Evolutionary conservation across 768 basidiomycete species (phyloP).

Genomic region (Trametes coccinea): DNA sequence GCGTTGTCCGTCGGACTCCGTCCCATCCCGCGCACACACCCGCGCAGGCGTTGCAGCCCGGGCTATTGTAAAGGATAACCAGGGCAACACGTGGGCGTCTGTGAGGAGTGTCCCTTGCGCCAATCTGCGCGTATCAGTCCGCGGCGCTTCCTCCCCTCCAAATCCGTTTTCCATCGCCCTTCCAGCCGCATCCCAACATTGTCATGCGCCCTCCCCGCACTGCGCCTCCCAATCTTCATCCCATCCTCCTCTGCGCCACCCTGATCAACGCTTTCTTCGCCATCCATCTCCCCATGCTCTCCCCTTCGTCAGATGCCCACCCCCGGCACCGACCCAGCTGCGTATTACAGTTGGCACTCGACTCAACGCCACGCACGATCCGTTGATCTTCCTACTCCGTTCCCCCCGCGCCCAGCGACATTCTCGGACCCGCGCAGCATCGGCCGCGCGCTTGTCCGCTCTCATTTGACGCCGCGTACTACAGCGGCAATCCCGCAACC

Average conservation of each 20-base stretch:
- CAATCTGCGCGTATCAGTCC: conserved; percentile 16
- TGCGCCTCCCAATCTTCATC: no score
- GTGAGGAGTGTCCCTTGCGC: conserved; percentile 13
- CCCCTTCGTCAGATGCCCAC: no score
- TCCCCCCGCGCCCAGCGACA: no score
- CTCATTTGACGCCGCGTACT: no score
- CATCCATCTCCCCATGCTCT: no score
- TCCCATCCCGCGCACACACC: background rate
- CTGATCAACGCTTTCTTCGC: background rate
- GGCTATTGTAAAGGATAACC: background rate
- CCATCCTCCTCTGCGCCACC: background rate
- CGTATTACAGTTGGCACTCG: no score
- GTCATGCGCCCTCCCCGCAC: background rate
- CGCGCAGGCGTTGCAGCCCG: background rate
- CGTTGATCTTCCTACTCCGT: no score
- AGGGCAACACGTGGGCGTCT: background rate
- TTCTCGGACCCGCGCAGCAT: no score
- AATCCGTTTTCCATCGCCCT: conserved; percentile 4
- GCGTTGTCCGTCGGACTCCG: background rate
- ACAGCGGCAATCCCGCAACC: no score
- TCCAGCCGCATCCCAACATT: background rate
- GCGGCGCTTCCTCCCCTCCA: conserved; percentile 6
- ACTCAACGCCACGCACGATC: no score
- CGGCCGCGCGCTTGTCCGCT: no score
- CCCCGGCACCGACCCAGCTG: no score